Base-by-base conservation (phyloP, 2,329 filamentous ascomycete species). In the Paecilomyces formosus region DNA sequence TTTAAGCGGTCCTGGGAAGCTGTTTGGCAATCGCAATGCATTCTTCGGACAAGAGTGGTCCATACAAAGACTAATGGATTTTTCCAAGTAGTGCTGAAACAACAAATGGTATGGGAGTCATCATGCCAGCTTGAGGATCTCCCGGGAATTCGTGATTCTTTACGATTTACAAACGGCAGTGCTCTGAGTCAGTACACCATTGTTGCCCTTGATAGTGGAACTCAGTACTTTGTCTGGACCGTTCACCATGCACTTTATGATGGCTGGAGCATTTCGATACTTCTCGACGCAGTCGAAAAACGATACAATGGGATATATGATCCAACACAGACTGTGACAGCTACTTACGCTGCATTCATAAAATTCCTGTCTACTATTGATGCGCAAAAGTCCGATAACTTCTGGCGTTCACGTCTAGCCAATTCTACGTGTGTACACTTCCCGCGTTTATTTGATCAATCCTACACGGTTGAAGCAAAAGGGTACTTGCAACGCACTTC, bases 231-330 rank as follows among this genome's bases (percentile, higher is more conserved):
- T 21, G 66, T 75, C 13, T 74, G 73, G 60, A 76, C 74, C 1
- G 69, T 73, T 60, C 76, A 79, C 61, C 76, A 78, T 58, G 73
- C 73, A 12, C 64, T 78, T 1, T 79, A 78, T 58, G 77, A 79
- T 61, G 76, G 74, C 2, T 70, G 66, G 66, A 64, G 60, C 51
- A 62, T 67, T 39, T 62, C 65, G 11, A 59, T 60, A 45, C 57
- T 69, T 28, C 54, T 67, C 13, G 50, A 59, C 11, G 58, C 59
- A 12, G 54, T 66, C 9, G 55, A 45, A 45, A 45, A 60, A 28
- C n/a, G n/a, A 7, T 56, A 55, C 3, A 66, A 66, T 45, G 31
- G 58, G 24, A 26, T 33, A 9, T 12, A 3, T 6, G 5, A 55
- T n/a, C 7, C 15, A 35, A 39, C 49, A 56, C 24, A 53, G 54